phyloP scores from a whole-genome alignment of 352 stramenopile genomes.

The Globisporangium radiosum region DNA sequence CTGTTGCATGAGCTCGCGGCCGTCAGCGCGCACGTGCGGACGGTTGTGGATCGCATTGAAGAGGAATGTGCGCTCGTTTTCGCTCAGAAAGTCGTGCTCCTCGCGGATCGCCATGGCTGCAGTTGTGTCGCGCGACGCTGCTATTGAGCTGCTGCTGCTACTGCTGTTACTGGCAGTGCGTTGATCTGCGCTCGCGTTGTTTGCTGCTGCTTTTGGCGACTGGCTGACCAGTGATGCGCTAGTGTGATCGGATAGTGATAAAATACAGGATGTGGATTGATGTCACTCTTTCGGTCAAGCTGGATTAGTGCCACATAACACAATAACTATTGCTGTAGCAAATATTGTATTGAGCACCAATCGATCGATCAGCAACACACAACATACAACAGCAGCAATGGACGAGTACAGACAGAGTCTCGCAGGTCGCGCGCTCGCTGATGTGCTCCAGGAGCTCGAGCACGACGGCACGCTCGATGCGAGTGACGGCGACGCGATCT shows the following conservation, averaged over 20 bases:
- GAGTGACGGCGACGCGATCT: constrained; percentile 33
- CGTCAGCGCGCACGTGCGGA: constrained; percentile 62
- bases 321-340: too few species aligned
- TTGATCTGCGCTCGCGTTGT: too few species aligned
- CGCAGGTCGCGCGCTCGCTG: constrained; percentile 49
- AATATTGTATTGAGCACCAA: background rate
- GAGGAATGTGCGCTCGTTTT: constrained; percentile 79
- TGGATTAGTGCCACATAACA: too few species aligned
- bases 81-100: constrained; percentile 72
- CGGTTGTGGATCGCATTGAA: constrained; percentile 50
- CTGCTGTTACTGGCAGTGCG: too few species aligned
- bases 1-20: constrained; percentile 75
- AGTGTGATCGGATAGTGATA: too few species aligned
- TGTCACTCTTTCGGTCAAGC: too few species aligned
- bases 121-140: too few species aligned
- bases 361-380: background rate
- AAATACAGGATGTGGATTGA: too few species aligned
- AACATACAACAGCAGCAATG: constrained; percentile 20
- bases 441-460: constrained; percentile 56
- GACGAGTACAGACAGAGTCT: constrained; percentile 60
- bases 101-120: constrained; percentile 41
- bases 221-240: too few species aligned
- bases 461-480: constrained; percentile 14
- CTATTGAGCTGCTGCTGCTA: too few species aligned
- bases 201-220: too few species aligned